phyloP scores from a whole-genome alignment of 768 basidiomycete species.

The Leccinellum albellum region DNA sequence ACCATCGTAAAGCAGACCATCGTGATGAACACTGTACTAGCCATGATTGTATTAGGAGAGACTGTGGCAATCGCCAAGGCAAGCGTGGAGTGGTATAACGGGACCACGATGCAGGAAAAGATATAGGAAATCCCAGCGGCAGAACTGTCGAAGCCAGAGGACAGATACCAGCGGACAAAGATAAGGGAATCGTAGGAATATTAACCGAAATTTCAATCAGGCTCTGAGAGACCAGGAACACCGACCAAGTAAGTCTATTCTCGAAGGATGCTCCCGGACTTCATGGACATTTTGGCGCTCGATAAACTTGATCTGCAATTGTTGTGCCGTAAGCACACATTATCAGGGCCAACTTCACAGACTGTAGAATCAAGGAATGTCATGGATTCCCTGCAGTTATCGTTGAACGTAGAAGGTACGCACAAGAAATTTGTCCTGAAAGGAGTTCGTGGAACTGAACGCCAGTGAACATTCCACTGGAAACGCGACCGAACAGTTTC shows the following conservation, averaged over 20 bases:
- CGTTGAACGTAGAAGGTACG: not conserved
- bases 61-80: constrained; percentile 40
- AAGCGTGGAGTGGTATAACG: constrained; percentile 44
- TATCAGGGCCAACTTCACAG: constrained; percentile 49
- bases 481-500: constrained; percentile 36
- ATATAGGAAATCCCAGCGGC: constrained; percentile 42
- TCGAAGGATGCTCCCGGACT: constrained; percentile 58
- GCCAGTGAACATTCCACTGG: constrained; percentile 36
- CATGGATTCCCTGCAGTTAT: not conserved
- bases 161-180: constrained; percentile 50
- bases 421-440: constrained; percentile 44
- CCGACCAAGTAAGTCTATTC: constrained; percentile 64
- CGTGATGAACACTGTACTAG: constrained; percentile 37
- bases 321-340: constrained; percentile 45
- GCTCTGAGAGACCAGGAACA: constrained; percentile 49
- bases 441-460: constrained; percentile 32
- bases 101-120: constrained; percentile 34
- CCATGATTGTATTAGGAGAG: constrained; percentile 39
- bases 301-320: constrained; percentile 58
- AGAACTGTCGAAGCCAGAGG: constrained; percentile 36
- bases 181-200: constrained; percentile 38
- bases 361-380: constrained; percentile 23
- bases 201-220: constrained; percentile 45
- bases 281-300: constrained; percentile 54
- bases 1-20: too few species aligned